These are phyloP conservation scores for Fusarium pseudograminearum DNA, from an alignment of 2,329 filamentous ascomycete genomes.

Conservation along the genomic window DNA sequence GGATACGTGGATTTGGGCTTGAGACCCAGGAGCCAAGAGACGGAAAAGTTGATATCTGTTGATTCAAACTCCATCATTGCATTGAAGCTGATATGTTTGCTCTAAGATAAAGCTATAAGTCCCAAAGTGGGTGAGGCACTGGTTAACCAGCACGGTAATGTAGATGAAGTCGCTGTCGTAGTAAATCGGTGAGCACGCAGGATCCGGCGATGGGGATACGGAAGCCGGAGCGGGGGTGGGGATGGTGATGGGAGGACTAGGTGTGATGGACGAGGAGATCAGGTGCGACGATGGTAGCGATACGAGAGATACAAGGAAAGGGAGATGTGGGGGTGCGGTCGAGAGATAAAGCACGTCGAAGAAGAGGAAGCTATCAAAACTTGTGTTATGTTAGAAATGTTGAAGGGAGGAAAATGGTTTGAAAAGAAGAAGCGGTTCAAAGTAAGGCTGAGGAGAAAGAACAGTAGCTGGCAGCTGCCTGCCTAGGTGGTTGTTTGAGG, in stretches of 20 bases:
- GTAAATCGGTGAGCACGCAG: constrained; percentile 14
- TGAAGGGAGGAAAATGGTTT: not conserved
- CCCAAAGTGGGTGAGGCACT: constrained; percentile 29
- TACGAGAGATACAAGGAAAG: not conserved
- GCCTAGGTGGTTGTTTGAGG: constrained; percentile 40
- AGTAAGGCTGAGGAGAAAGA: constrained; percentile 40
- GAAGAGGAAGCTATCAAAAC: constrained; percentile 12
- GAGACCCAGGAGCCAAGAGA: constrained; percentile 49
- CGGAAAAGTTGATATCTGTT: constrained; percentile 46
- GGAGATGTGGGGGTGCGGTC: not conserved
- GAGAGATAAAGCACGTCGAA: not conserved
- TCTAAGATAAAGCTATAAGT: constrained; percentile 38
- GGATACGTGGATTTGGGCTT: constrained; percentile 44
- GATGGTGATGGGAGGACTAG: not conserved
- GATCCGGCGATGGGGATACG: constrained; percentile 25
- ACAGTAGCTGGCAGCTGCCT: constrained; percentile 35
- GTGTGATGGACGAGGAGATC: constrained; percentile 21
- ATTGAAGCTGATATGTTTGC: constrained; percentile 35
- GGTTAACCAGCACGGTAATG: constrained; percentile 26
- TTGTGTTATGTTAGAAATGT: constrained; percentile 7
- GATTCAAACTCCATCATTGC: constrained; percentile 47
- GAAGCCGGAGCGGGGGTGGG: constrained; percentile 41
- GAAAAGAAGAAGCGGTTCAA: constrained; percentile 24
- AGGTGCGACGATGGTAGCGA: constrained; percentile 15
- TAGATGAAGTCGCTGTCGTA: constrained; percentile 9